Evolutionary conservation across 495 filamentous ascomycete genomes (phyloP), one percentile per base, ranked within the genome.

Genomic region (Annulohypoxylon moriforme): DNA sequence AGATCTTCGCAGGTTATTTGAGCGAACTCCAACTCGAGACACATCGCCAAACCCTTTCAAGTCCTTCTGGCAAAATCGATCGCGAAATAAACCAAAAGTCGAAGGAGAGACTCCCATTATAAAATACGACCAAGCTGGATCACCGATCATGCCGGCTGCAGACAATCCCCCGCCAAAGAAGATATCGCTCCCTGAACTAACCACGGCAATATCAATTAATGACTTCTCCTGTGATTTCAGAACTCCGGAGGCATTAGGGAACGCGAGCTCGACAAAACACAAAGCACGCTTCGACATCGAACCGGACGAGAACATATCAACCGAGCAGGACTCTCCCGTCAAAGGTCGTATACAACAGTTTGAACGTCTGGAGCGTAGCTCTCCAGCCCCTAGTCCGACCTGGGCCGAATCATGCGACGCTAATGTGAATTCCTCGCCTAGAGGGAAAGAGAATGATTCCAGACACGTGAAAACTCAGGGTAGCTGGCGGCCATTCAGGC

Each of bases 311-410:
- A 49, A 16, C 14, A 16, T 14, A n/a, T 18, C 46, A 57, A 63
- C 55, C 14, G 59, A 66, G 47, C 55, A 47, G 52, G 70, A 78
- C 18, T 82, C 79, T 4, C 80, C 80, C 0, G 75, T 81, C 9
- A 81, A 74, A 64, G 60, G 67, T 9, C 76, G 74, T 3, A 81
- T 83, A 14, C 73, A 68, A 16, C 59, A 78, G 38, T 83, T 83
- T 20, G 80, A 83, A 64, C 58, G 50, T 6, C 38, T 81, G 2
- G 69, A 63, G 29, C 68, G 47, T 24, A 64, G 24, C 8, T 69
- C 49, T n/a, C 46, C 24, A 20, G 44, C 29, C 52, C 44, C 36
- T 24, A 52, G 22, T 16, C 38, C 29, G 69, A 27, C 42, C 9
- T 69, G 57, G 64, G 42, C 49, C 6, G 66, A 40, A 40, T 38